Conservation (phyloP, 768 basidiomycete genomes). For the Pholiota conissans region DNA sequence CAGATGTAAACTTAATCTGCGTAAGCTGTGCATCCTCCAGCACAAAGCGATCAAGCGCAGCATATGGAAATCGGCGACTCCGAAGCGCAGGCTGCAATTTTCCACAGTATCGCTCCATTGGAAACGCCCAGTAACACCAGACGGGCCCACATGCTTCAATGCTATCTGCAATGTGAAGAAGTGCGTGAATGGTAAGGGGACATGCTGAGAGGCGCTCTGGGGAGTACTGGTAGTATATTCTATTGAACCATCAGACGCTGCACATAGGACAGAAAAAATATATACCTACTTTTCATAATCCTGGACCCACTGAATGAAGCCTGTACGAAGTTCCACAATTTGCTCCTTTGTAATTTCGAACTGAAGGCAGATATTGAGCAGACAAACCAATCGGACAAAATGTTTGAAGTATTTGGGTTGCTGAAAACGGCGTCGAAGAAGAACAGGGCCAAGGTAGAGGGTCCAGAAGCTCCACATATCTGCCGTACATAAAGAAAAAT, state of each 20-base stretch:
- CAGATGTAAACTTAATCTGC: slow-evolving; percentile 22
- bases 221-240: slow-evolving; percentile 31
- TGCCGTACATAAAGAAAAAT: slow-evolving; percentile 20
- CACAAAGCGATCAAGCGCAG: slow-evolving; percentile 26
- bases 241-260: slow-evolving; percentile 1
- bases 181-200: slow-evolving; percentile 15
- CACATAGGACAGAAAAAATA: too few species aligned
- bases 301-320: slow-evolving; percentile 35
- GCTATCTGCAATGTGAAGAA: slow-evolving; percentile 23
- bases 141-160: slow-evolving; percentile 34
- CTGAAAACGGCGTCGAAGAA: slow-evolving; percentile 21
- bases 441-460: slow-evolving; percentile 23
- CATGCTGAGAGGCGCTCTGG: slow-evolving; percentile 24
- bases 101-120: slow-evolving; percentile 39
- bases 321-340: slow-evolving; percentile 22
- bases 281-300: slow-evolving; percentile 37
- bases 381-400: slow-evolving; percentile 34
- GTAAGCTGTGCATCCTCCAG: slow-evolving; percentile 30
- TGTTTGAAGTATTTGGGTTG: slow-evolving; percentile 32
- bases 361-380: slow-evolving; percentile 32
- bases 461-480: slow-evolving; percentile 23
- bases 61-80: slow-evolving; percentile 32
- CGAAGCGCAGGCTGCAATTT: slow-evolving; percentile 23
- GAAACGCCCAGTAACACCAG: slow-evolving; percentile 38
- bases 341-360: slow-evolving; percentile 25